These are phyloP conservation scores for Bipolaris zeicola DNA, from an alignment of 2,329 filamentous ascomycete species.

Conservation along the genomic window DNA sequence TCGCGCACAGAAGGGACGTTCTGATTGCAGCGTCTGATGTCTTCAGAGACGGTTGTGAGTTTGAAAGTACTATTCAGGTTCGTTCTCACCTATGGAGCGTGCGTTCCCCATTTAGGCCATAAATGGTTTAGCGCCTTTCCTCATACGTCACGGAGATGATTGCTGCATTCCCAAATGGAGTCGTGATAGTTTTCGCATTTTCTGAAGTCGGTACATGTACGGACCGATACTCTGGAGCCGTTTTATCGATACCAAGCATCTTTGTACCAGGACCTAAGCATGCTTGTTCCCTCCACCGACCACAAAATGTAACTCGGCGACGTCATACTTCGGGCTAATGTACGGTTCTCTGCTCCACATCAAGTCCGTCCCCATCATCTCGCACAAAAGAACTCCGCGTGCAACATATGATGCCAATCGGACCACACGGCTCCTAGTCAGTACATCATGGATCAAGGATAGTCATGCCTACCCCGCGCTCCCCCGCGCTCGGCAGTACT, in stretches of 20 bases:
- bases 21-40: background rate
- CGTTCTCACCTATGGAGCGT: background rate
- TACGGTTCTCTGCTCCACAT: background rate
- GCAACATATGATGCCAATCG: constrained; percentile 4
- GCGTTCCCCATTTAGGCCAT: background rate
- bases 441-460: constrained; percentile 10
- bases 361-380: constrained; percentile 1
- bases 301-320: constrained; percentile 4
- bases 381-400: constrained; percentile 1
- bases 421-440: background rate
- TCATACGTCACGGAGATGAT: background rate
- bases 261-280: background rate
- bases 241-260: background rate
- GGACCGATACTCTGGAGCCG: background rate
- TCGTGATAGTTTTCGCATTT: background rate
- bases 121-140: background rate
- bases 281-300: background rate
- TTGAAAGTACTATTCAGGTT: background rate
- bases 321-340: constrained; percentile 4
- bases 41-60: background rate
- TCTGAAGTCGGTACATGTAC: background rate
- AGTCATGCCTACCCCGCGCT: constrained; percentile 21
- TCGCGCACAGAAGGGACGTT: no score
- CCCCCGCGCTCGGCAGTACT: constrained; percentile 10
- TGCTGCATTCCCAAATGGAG: background rate